A percentile compares a stretch with the other conserved stretches of the same genome.
Conservation (phyloP, 768 basidiomycete genomes). For the Dentipellis sp. region DNA sequence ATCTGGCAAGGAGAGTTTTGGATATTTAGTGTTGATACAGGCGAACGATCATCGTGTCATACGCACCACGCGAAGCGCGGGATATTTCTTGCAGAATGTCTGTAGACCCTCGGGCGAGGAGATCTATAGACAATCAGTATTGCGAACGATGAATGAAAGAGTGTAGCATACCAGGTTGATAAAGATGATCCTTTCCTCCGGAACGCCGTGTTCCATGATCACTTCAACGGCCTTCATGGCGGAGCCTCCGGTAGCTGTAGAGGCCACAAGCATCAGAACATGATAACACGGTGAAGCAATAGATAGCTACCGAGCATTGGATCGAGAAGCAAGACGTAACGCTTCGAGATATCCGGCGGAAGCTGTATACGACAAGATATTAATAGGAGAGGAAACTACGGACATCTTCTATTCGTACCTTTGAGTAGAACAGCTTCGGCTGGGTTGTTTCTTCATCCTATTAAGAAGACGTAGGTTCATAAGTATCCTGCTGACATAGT, state of each 20-base stretch:
- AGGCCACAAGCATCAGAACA: too few relatives aligned
- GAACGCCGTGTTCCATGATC: slow-evolving; percentile 82
- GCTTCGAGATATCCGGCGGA: slow-evolving; percentile 83
- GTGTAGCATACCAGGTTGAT: slow-evolving; percentile 66
- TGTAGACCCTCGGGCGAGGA: slow-evolving; percentile 85
- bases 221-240: slow-evolving; percentile 98
- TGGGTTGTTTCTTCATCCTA: slow-evolving; percentile 93
- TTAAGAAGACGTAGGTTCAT: neutral
- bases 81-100: slow-evolving; percentile 70
- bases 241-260: slow-evolving; percentile 85
- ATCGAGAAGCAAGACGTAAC: slow-evolving; percentile 92
- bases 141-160: neutral
- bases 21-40: too few relatives aligned
- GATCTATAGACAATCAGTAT: slow-evolving; percentile 39
- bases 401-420: slow-evolving; percentile 32
- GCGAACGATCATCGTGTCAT: too few relatives aligned
- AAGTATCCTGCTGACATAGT: neutral
- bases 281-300: too few relatives aligned
- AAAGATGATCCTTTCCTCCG: slow-evolving; percentile 92
- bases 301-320: slow-evolving; percentile 78
- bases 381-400: neutral
- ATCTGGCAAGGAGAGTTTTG: slow-evolving; percentile 40
- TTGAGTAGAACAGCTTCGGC: slow-evolving; percentile 89
- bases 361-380: slow-evolving; percentile 39
- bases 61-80: slow-evolving; percentile 63